Conservation (phyloP, 129 eudicot genomes). For the Arctium minus region DNA sequence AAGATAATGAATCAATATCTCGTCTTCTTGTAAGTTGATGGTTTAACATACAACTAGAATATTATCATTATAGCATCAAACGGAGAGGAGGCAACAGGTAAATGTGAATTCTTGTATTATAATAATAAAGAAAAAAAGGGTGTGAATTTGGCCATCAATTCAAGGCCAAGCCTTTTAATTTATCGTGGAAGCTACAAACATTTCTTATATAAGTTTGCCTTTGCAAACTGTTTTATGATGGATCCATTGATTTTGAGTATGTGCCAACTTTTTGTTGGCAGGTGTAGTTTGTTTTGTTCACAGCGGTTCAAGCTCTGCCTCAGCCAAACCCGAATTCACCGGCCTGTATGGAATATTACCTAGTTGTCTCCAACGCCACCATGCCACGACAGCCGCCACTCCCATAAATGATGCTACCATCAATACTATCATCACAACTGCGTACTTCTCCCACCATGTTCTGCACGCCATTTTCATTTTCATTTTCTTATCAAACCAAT, state of each 20-base stretch:
- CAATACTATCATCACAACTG: constrained; percentile 30
- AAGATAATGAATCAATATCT: background rate
- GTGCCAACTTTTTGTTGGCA: background rate
- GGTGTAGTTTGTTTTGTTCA: constrained; percentile 3
- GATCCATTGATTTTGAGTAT: background rate
- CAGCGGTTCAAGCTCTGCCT: constrained; percentile 91
- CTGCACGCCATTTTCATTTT: constrained; percentile 32
- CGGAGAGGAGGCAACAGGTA: background rate
- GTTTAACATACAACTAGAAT: background rate
- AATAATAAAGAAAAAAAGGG: background rate
- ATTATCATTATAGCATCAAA: background rate
- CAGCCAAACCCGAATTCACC: constrained; percentile 50
- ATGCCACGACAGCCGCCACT: constrained; percentile 45
- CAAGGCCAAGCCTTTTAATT: background rate
- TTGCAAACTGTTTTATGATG: background rate
- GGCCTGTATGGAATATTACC: constrained; percentile 53
- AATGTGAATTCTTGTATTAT: background rate
- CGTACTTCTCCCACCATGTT: constrained; percentile 67
- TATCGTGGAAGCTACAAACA: background rate
- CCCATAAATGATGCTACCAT: constrained; percentile 39
- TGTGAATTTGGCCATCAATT: background rate
- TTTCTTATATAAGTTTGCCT: background rate
- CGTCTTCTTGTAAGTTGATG: background rate
- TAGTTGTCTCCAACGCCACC: constrained; percentile 63
- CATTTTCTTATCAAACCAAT: background rate